Base-by-base conservation (phyloP, 2,329 filamentous ascomycete species). In the Fusarium floridanum region DNA sequence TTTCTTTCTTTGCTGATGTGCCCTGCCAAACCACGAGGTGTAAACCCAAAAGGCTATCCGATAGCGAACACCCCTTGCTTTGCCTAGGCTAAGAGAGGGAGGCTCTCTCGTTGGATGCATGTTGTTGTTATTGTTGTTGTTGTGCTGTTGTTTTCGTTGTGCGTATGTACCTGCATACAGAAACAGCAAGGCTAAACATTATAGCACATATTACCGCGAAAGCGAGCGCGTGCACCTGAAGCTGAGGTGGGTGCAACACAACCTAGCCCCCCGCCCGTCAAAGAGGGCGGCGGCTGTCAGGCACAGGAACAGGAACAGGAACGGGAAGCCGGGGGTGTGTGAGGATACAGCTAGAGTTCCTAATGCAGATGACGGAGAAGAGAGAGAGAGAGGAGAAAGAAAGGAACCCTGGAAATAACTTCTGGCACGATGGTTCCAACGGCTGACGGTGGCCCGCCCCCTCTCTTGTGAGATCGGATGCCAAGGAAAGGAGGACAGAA, bases 201-300 rank as follows among this genome's bases (percentile, higher is more conserved):
- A 53, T 53, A 53, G 24, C 24, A 56, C 43, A 50, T 71, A 71
- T 71, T 71, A 67, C 67, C 48, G 57, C 59, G 66, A 59, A 61
- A 61, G 63, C 64, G 63, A 61, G 56, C 22, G 53, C 59, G 36
- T 61, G 34, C 70, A 78, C 76, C 77, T 78, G 77, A 78, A 78
- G 77, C 77, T 78, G 77, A 78, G 61, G 77, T 78, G 39, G 73
- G 77, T 78, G 77, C 73, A 78, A 78, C 77, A 64, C 70, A 66
- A 75, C 67, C 69, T 11, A 12, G 8, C 32, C 48, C 72, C 76
- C 75, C 74, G 53, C 53, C 67, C 62, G 70, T 69, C 32, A 64
- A 62, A 55, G 59, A 63, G 22, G 64, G 61, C 36, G 64, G 62
- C 70, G 64, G 62, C 70, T 68, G 64, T 60, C 62, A 64, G 43